Evolutionary conservation across 352 stramenopile genomes (phyloP), one percentile per base, ranked within the genome.

Genomic region (Phytophthora pisi): DNA sequence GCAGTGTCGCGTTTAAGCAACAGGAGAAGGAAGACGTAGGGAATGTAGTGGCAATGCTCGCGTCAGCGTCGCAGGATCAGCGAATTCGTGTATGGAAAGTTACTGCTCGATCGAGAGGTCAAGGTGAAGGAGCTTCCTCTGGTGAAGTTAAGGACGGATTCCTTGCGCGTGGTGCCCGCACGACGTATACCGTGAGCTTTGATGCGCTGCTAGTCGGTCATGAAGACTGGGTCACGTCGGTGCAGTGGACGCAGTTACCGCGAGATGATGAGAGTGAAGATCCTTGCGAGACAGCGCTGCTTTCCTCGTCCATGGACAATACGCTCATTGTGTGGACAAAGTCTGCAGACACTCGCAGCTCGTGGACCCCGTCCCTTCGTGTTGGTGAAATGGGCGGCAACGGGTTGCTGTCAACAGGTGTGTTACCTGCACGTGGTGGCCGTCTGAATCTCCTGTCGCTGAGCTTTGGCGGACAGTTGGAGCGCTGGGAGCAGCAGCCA

Each of bases 221-320:
- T 61, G 86, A 94, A 61, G 86, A 94, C 58, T 94, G 86, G 86
- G 84, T 94, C 43, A 94, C 86, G 11, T 92, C 75, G 8, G 61
- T 94, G 23, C 68, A 76, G 23, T 94, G 86, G 86, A 77, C 68
- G 42, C 34, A 61, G 3, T 36, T 84, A 8, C 60, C 66, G 1
- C 30, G 15, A 16, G 54, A 6, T 11, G 56, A 6, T 20, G 51
- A 64, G 1, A 58, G 34, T 50, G 28, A 46, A 4, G 31, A 24
- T 28, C 31, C n/a, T 5, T 5, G 5, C 9, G 24, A 63, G 16
- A 55, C 64, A 9, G 63, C 66, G 3, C 67, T 94, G 31, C 57
- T 94, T 4, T 90, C 84, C 1, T 75, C 77, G 1, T 92, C 86
- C 1, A 94, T 94, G 86, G 86, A 94, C 66, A 92, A 94, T 57